Evolutionary conservation across 306 rosid genomes (phyloP), one percentile per base, ranked within the genome.

Genomic region (Quercus variabilis): DNA sequence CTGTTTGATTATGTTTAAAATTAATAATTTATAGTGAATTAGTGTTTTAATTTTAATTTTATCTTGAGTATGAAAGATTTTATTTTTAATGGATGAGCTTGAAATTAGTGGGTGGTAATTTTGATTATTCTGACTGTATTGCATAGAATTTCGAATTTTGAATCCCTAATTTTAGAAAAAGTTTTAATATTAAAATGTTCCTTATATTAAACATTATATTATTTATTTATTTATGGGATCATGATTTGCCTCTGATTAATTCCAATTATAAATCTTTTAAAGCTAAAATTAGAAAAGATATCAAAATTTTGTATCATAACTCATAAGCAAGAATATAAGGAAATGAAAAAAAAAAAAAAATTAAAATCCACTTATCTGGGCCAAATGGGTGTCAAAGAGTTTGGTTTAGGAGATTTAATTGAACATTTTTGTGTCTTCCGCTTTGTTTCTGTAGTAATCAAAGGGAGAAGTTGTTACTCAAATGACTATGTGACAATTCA

Each of bases 1-100:
- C 78, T 82, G 46, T 57, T 68, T 58, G 68, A 15, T 64, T 54
- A 41, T 72, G 69, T 83, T 83, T 72, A 55, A 52, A 71, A 25
- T 51, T 1, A 21, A 25, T 19, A 35, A 49, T 7, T 65, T 55
- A 75, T 74, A 59, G 64, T 69, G 70, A 71, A 31, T 67, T 59
- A 68, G 25, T 26, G 77, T 84, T 12, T 23, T 59, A 7, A 46
- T 30, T 33, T 67, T 8, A 6, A 46, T 30, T 33, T 67, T 1
- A 6, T 18, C 41, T 35, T 1, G 41, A 3, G 35, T 14, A 26
- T 51, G 56, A 49, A 26, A 46, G 35, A 21, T 51, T 46, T n/a
- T n/a, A 18, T 52, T 26, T 21, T 30, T n/a, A 58, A n/a, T 58
- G 15, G 64, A 21, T 3, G 28, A 8, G 64, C 21, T 33, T 31